Base-by-base conservation (phyloP, 306 rosid genomes). In the Corylus heterophylla region DNA sequence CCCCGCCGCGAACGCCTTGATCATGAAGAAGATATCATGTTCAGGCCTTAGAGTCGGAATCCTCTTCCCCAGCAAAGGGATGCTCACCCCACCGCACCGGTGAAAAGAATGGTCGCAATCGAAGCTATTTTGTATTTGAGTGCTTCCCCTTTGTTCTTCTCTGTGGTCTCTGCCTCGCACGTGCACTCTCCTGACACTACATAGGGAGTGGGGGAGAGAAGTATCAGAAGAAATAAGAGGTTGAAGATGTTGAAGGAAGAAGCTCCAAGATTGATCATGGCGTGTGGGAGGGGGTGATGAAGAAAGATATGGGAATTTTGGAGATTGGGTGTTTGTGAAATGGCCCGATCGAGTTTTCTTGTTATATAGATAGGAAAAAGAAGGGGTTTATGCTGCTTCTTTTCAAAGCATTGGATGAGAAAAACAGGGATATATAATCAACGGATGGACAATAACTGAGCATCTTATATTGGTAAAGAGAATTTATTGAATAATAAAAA, bases 1-100 rank as follows among this genome's bases (percentile, higher is more conserved):
- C 10, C 96, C 96, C 0, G 96, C 96, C 3, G 97, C 96, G 12
- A 93, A 93, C 8, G 94, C 96, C 67, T 87, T 93, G 20, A 91
- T 79, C 85, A 88, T 76, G 91, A 88, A 89, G 69, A 93, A 93
- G 0, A 84, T 77, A 74, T 89, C 87, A 2, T 80, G 84, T 77
- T 89, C 80, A 2, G 94, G 96, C 2, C 74, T 79, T 4, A 90
- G 64, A 2, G 75, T 7, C 39, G 89, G 94, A 42, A 92, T 78
- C 76, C 42, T 89, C 84, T 85, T 85, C 86, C 94, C 85, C 39
- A 88, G 1, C 56, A 90, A 74, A 4, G 97, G 94, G 3, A 90
- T 88, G 47, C 82, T 81, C 17, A 90, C 96, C 8, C 97, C 50
- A 86, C 83, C 16, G 91, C 89, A 4, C 96, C 96, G 4, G 91